Base-by-base conservation (phyloP, 2,329 filamentous ascomycete species). In the Colletotrichum sp. region DNA sequence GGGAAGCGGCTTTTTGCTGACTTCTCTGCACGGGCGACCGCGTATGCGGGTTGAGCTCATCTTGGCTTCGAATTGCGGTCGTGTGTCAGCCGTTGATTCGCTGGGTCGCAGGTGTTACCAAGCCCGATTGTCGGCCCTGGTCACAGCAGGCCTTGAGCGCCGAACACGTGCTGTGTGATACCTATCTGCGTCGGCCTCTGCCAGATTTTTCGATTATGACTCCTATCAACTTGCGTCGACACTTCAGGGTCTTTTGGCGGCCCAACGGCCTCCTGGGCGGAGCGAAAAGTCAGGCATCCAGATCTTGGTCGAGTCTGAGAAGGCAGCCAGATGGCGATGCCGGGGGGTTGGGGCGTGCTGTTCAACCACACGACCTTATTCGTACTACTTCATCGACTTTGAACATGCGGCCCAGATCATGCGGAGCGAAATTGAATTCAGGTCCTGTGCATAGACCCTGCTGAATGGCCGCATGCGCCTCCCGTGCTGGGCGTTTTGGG, bases 51-150 rank as follows among this genome's bases (percentile, higher is more conserved):
- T 44, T 68, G 68, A 30, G 55, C 48, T 55, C 72, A 60, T 65
- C 72, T 74, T 67, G 76, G 74, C 65, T 71, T 57, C 55, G 60
- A 28, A 65, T 70, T 59, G 55, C 36, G 48, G 65, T 55, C 65
- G 74, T 76, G 76, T 77, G 74, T 76, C 73, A 76, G 60, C 66
- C 19, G 59, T n/a, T 77, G 68, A 77, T 77, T 77, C 76, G 76
- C 66, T 70, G 60, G 15, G 59, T 34, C 61, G 63, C n/a, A 72
- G n/a, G 55, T 66, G 36, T 76, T 60, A 67, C 71, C 60, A 57
- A 36, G 28, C 67, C 74, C 74, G 71, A 34, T 44, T 59, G 27
- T 65, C 70, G 70, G 70, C 70, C 44, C 73, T 68, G 69, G 30
- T 52, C 70, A 72, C 64, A 25, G 39, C 59, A 59, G 34, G 30